Base-by-base conservation (phyloP, 176 grass and related monocot genomes). In the Bonia amplexicaulis region DNA sequence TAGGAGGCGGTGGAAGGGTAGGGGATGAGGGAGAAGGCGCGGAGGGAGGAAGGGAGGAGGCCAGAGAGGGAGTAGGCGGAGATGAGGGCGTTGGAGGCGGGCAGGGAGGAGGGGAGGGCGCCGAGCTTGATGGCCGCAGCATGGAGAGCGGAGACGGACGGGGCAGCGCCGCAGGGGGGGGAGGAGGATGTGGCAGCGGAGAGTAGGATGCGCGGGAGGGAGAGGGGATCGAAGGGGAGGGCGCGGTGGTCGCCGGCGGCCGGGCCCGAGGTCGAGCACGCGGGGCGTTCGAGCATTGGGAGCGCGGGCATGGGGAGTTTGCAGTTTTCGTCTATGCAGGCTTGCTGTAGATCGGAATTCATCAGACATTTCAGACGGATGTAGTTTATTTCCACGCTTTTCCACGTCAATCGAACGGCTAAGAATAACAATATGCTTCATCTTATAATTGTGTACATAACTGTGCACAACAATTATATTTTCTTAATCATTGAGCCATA, bases 71-170 rank as follows among this genome's bases (percentile, higher is more conserved):
- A 80, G 79, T 94, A 94, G 39, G 94, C 92, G 27, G 86, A 78
- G 74, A 97, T 61, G 48, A 97, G 87, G 17, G 94, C 92, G 71
- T 94, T 97, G 85, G 88, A 74, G 53, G 88, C 92, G 35, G 80
- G 83, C 63, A 94, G 57, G n/a, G 85, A 78, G 83, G 66, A 27
- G 20, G 79, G 73, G 66, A 88, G 66, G 16, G 74, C 31, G 41
- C 84, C 90, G 71, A 94, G 87, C 76, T 97, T 97, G 72, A 90
- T 60, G 35, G 85, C 86, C 5, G 83, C 83, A 12, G 91, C 85
- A 79, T 97, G 92, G 76, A 92, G 83, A 11, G 81, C 80, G 22
- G 76, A 61, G 51, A 87, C 63, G 53, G 52, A 6, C 5, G 13
- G 40, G 49, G 42, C 41, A 29, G 6, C 45, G 47, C 15, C 12